A percentile compares a stretch with the other conserved stretches of the same genome.
Conservation (phyloP, 805 yeast species). For the Ogataea ramenticola region DNA sequence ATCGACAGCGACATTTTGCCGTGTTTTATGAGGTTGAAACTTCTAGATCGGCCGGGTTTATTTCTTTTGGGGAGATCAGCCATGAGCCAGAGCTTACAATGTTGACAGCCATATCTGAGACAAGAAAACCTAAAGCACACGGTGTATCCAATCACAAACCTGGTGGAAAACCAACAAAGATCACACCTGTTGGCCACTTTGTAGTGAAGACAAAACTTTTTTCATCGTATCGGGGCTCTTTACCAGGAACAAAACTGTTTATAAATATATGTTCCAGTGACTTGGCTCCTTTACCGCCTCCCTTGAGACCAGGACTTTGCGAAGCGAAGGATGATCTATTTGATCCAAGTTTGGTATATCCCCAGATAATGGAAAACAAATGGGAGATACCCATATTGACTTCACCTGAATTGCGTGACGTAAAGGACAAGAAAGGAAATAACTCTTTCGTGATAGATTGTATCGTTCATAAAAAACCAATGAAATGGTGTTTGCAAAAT, state of each 20-base stretch:
- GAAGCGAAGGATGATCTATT: conserved; percentile 25
- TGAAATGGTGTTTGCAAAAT: conserved; percentile 54
- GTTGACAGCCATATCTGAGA: conserved; percentile 9
- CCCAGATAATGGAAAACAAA: conserved; percentile 56
- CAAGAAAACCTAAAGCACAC: not conserved
- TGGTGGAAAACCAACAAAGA: conserved; percentile 1
- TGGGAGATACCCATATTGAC: conserved; percentile 86
- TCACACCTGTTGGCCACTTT: conserved; percentile 58
- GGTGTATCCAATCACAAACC: not conserved
- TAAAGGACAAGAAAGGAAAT: conserved; percentile 63
- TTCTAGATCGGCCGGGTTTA: too few relatives aligned
- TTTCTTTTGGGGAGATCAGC: too few relatives aligned
- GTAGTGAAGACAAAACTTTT: conserved; percentile 60
- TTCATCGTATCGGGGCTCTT: conserved; percentile 21
- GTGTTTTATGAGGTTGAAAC: too few relatives aligned
- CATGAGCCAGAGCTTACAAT: too few relatives aligned
- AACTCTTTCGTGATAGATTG: conserved; percentile 70
- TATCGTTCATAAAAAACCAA: conserved; percentile 57
- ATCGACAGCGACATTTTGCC: not conserved
- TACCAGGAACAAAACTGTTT: conserved; percentile 55
- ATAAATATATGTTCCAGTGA: conserved; percentile 67
- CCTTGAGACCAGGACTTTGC: conserved; percentile 1
- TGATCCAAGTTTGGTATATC: conserved; percentile 51
- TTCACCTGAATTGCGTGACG: conserved; percentile 43
- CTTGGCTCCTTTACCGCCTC: conserved; percentile 56